Percentiles rank a stretch among this genome's conserved stretches.
These are phyloP conservation scores for Zanthoxylum bungeanum DNA, from an alignment of 345 rosid species.

Conservation along the genomic window DNA sequence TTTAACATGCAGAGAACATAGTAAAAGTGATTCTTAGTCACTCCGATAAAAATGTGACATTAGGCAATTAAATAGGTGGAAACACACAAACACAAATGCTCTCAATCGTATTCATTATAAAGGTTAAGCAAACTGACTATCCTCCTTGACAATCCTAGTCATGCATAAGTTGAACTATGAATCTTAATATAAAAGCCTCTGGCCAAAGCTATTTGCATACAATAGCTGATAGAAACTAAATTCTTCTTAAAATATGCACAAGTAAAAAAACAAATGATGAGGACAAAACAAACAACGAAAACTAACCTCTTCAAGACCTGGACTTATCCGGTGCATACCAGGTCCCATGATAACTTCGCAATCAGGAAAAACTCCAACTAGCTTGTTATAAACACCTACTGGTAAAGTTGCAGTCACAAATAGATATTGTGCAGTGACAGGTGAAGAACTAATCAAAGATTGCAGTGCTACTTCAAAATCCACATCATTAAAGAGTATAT, in stretches of 20 bases:
- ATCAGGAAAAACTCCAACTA: constrained; percentile 81
- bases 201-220: neutral
- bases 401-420: constrained; percentile 95
- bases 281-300: constrained; percentile 2
- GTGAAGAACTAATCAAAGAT: constrained; percentile 64
- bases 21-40: neutral
- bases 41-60: neutral
- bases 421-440: constrained; percentile 71
- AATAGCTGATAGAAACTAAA: neutral
- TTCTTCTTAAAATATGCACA: neutral
- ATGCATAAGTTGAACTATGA: constrained; percentile 1
- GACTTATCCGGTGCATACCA: constrained; percentile 79
- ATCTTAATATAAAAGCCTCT: neutral
- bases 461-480: constrained; percentile 78
- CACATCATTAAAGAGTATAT: constrained; percentile 73
- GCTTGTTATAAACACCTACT: constrained; percentile 71
- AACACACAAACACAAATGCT: neutral
- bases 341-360: constrained; percentile 92
- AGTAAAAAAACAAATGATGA: neutral
- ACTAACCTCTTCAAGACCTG: constrained; percentile 83
- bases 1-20: neutral
- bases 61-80: neutral
- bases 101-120: no score
- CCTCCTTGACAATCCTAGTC: no score
- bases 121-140: no score